Base-by-base conservation (phyloP, 306 rosid genomes). In the Argentina anserina region DNA sequence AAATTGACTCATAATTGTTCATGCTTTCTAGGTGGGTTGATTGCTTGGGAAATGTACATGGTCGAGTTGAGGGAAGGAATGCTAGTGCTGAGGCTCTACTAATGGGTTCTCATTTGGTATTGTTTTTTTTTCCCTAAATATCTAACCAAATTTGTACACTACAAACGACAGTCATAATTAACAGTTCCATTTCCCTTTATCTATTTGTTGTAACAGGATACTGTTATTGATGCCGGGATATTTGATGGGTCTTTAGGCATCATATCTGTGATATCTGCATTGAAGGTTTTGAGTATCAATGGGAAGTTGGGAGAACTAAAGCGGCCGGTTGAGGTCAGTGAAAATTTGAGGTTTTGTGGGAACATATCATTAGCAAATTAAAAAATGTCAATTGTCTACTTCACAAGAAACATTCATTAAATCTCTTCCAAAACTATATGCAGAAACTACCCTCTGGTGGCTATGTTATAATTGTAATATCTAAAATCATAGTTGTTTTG, bases 141-240 rank as follows among this genome's bases (percentile, higher is more conserved):
- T 46, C 43, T 45, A 21, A 39, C 61, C 17, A 26, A 39, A 45
- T 60, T 46, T 10, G 29, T n/a, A 20, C n/a, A 21, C 21, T 25
- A 28, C 64, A 3, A 12, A 37, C 50, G 40, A 9, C 40, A 79
- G 7, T 21, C 43, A 55, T 52, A 46, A 15, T 68, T 81, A 65
- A 74, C 65, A 62, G 39, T 71, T 67, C 31, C 8, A 50, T 31
- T 3, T 18, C 37, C 37, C 42, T 29, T 28, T 5, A 5, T 58
- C 17, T 81, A 14, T 55, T 66, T 76, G 71, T 50, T 12, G 42
- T 23, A 21, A 34, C 37, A 94, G 98, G 98, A 94, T 69, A 94
- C 97, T 12, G 97, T 94, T 66, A 86, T 89, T 77, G 97, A 94
- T 88, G 98, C 94, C 29, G 98, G 98, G 72, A 94, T 81, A 61